Percentiles rank a stretch among this genome's conserved stretches.
phyloP scores from a whole-genome alignment of 352 stramenopile genomes.

The Globisporangium polare region DNA sequence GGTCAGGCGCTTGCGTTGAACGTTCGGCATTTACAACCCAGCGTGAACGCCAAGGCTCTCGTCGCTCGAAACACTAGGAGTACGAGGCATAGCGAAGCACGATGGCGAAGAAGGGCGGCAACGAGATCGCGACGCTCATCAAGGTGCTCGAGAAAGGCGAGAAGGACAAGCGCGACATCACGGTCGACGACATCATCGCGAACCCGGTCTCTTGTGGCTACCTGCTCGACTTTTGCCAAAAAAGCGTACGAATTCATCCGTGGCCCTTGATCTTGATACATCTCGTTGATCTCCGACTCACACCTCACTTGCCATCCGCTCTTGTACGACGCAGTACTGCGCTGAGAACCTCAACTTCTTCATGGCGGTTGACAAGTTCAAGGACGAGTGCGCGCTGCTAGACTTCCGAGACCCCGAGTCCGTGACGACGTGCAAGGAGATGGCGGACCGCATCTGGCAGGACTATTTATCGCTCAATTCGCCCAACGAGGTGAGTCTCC shows the following conservation, averaged over 20 bases:
- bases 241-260: slow-evolving; percentile 44
- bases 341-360: slow-evolving; percentile 87
- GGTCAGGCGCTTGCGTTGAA: too few relatives aligned
- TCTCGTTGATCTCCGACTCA: not conserved
- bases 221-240: slow-evolving; percentile 84
- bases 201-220: slow-evolving; percentile 85
- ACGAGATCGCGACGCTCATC: slow-evolving; percentile 66
- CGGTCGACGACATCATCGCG: slow-evolving; percentile 81
- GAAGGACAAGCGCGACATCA: slow-evolving; percentile 77
- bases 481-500: slow-evolving; percentile 78
- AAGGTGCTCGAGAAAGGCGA: slow-evolving; percentile 60
- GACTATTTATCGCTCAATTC: slow-evolving; percentile 83
- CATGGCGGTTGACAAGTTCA: slow-evolving; percentile 86
- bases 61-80: not conserved
- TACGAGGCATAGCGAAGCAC: not conserved
- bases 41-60: not conserved
- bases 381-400: slow-evolving; percentile 71
- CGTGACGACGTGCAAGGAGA: slow-evolving; percentile 76
- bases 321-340: slow-evolving; percentile 42
- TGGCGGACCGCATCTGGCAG: slow-evolving; percentile 81
- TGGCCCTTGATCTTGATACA: not conserved
- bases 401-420: slow-evolving; percentile 80
- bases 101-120: slow-evolving; percentile 68
- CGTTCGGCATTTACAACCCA: too few relatives aligned
- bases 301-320: not conserved